Conservation (phyloP, 352 stramenopile genomes). For the Pythium apleroticum region DNA sequence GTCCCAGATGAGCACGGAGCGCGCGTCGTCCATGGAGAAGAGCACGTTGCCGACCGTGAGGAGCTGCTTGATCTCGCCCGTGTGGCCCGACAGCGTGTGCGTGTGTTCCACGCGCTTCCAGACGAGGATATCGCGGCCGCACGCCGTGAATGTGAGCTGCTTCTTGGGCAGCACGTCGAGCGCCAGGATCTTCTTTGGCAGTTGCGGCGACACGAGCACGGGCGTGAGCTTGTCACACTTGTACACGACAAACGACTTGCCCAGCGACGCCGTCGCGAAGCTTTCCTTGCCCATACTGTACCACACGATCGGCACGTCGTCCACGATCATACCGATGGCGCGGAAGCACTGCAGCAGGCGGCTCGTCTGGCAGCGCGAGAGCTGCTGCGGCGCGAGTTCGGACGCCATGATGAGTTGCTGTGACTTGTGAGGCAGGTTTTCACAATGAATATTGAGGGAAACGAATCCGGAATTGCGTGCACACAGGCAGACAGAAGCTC, state of each 20-base stretch:
- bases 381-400: slow-evolving; percentile 19
- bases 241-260: slow-evolving; percentile 92
- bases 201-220: slow-evolving; percentile 76
- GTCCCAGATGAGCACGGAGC: slow-evolving; percentile 61
- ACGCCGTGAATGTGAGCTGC: slow-evolving; percentile 79
- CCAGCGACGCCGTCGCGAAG: slow-evolving; percentile 87
- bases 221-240: slow-evolving; percentile 88
- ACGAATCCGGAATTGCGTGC: slow-evolving; percentile 2
- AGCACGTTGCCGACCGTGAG: slow-evolving; percentile 65
- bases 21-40: slow-evolving; percentile 70
- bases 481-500: not conserved
- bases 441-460: not conserved
- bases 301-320: slow-evolving; percentile 85
- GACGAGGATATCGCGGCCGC: slow-evolving; percentile 65
- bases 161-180: slow-evolving; percentile 62
- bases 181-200: slow-evolving; percentile 76
- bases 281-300: slow-evolving; percentile 87
- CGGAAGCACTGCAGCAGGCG: slow-evolving; percentile 87
- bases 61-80: slow-evolving; percentile 53
- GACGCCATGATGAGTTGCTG: slow-evolving; percentile 22
- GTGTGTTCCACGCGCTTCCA: slow-evolving; percentile 67
- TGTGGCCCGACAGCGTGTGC: slow-evolving; percentile 60
- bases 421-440: slow-evolving; percentile 10
- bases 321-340: slow-evolving; percentile 87
- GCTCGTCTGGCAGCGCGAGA: slow-evolving; percentile 64